Base-by-base conservation (phyloP, 2,329 filamentous ascomycete genomes). In the Myrmaecium sp. region DNA sequence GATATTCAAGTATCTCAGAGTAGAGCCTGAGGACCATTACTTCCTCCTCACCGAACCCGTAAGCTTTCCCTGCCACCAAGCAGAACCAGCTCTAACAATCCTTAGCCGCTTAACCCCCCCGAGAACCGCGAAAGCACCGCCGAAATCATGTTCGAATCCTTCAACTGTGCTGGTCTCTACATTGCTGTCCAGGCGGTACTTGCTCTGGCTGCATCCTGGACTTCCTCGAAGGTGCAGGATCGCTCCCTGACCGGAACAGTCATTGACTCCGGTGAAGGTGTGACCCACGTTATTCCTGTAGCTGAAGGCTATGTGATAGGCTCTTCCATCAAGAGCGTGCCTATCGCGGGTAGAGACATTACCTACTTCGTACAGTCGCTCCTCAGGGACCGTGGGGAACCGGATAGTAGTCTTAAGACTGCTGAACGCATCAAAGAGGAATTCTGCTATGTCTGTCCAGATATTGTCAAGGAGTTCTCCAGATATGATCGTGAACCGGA, bases 71-170 rank as follows among this genome's bases (percentile, higher is more conserved):
- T 10, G 13, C 13, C 7, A 13, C n/a, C 4, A 22, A 6, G 10
- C 6, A 14, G n/a, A 12, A 12, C 24, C 14, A 14, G 15, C 22
- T 20, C 37, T 43, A 24, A 44, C 34, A 25, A n/a, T 3, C 7
- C 12, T 6, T 42, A 93, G 80, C 89, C 89, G 37, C 67, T 98
- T 48, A 98, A 98, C 55, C 89, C 89, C 18, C 89, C 89, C 15
- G 89, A 98, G 60, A 95, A 98, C 58, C 83, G 89, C 49, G 89
- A 98, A 58, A 94, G 93, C 53, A 95, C 89, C 14, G 89, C 89
- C 54, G 89, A 98, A 54, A 98, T 98, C 57, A 94, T 98, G 72
- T 98, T 98, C 60, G 89, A 98, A 52, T 95, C 89, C 3, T 98
- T 98, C 66, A 98, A 98, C 61, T 95, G 89, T 54, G 86, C 89